Evolutionary conservation across 495 filamentous ascomycete genomes (phyloP).

Genomic region (Podospora conica): DNA sequence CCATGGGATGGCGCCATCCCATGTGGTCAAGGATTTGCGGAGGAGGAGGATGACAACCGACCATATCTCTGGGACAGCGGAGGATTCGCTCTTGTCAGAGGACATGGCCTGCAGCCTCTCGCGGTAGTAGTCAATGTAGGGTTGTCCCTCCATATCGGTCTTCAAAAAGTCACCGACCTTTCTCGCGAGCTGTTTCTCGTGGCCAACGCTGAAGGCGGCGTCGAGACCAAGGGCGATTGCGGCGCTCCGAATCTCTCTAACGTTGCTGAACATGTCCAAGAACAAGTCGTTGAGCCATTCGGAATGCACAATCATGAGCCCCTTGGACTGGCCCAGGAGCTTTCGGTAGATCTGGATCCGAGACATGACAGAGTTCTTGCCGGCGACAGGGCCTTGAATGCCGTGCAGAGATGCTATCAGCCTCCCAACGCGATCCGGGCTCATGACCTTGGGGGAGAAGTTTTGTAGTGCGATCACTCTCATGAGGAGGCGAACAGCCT

Average conservation of each 20-base stretch:
- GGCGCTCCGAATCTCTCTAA: conserved; percentile 67
- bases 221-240: conserved; percentile 69
- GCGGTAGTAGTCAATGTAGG: conserved; percentile 57
- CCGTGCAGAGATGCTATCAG: conserved; percentile 61
- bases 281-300: conserved; percentile 82
- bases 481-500: conserved; percentile 69
- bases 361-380: conserved; percentile 67
- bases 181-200: conserved; percentile 56
- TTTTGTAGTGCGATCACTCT: conserved; percentile 70
- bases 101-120: conserved; percentile 66
- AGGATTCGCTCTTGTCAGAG: conserved; percentile 52
- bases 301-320: conserved; percentile 55
- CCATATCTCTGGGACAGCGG: conserved; percentile 84
- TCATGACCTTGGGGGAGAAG: conserved; percentile 70
- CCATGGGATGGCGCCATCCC: conserved; percentile 68
- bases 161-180: conserved; percentile 62
- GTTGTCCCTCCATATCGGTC: conserved; percentile 46
- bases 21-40: conserved; percentile 59
- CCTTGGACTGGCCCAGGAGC: conserved; percentile 60
- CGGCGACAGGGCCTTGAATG: conserved; percentile 66
- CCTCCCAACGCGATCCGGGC: conserved; percentile 54
- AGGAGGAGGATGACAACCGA: conserved; percentile 71
- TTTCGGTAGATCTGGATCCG: conserved; percentile 71
- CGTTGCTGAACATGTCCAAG: conserved; percentile 65
- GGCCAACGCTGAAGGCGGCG: conserved; percentile 57